A percentile compares a stretch with the other conserved stretches of the same genome.
Conservation (phyloP, 345 rosid genomes). For the Toxicodendron radicans region DNA sequence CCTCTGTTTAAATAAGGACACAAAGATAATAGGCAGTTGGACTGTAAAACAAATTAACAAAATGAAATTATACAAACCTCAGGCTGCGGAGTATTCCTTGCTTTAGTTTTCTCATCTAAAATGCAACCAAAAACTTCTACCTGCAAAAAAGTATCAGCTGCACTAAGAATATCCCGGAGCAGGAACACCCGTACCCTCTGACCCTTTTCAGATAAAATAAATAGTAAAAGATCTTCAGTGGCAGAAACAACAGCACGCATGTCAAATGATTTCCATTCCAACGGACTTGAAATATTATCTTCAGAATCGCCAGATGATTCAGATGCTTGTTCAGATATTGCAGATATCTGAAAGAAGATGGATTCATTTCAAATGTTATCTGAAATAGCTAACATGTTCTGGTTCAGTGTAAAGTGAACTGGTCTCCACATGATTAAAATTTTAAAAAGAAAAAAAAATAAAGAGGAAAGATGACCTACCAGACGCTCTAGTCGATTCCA, state of each 20-base stretch:
- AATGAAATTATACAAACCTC: slow-evolving; percentile 42
- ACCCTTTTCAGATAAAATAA: slow-evolving; percentile 82
- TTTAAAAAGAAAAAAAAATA: not conserved
- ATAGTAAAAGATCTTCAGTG: slow-evolving; percentile 83
- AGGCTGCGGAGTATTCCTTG: slow-evolving; percentile 21
- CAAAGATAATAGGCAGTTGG: not conserved
- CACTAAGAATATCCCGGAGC: slow-evolving; percentile 68
- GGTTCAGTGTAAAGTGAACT: not conserved
- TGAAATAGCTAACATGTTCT: not conserved
- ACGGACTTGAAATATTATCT: slow-evolving; percentile 31
- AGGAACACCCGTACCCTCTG: slow-evolving; percentile 76
- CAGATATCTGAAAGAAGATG: slow-evolving; percentile 59
- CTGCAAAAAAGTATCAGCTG: slow-evolving; percentile 57
- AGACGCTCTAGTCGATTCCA: slow-evolving; percentile 94
- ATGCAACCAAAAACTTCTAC: slow-evolving; percentile 45
- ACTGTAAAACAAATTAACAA: not conserved
- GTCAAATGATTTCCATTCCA: slow-evolving; percentile 80
- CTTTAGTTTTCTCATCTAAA: slow-evolving; percentile 26
- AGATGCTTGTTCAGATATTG: slow-evolving; percentile 86
- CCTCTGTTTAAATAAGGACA: not conserved
- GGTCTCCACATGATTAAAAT: too few species aligned
- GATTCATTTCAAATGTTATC: not conserved
- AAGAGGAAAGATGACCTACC: slow-evolving; percentile 41
- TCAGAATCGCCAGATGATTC: slow-evolving; percentile 41
- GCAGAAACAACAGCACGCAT: slow-evolving; percentile 84